phyloP scores from a whole-genome alignment of 495 filamentous ascomycete species.

The Bombardia bombarda region DNA sequence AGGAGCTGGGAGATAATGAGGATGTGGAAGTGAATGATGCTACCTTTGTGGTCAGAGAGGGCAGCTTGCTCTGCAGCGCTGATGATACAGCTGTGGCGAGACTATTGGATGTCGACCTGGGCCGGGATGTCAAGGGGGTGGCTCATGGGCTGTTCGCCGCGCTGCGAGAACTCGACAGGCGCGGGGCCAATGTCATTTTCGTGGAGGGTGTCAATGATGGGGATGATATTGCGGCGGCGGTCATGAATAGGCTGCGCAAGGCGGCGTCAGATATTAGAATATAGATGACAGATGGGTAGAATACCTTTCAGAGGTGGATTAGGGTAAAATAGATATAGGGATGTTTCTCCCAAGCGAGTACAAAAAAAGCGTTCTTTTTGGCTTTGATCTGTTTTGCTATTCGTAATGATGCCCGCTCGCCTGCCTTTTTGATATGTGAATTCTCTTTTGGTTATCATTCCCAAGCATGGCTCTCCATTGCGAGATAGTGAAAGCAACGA shows the following conservation, averaged over 20 bases:
- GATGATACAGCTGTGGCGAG: slow-evolving; percentile 28
- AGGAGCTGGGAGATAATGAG: neutral
- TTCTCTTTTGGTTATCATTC: no score
- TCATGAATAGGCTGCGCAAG: slow-evolving; percentile 94
- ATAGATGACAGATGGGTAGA: slow-evolving; percentile 27
- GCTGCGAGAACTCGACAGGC: slow-evolving; percentile 73
- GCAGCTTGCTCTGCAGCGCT: slow-evolving; percentile 8
- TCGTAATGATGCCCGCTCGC: neutral
- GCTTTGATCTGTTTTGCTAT: no score
- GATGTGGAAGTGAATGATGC: neutral
- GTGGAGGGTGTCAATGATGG: slow-evolving; percentile 85
- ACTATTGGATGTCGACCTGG: slow-evolving; percentile 56
- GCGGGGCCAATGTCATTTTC: slow-evolving; percentile 74
- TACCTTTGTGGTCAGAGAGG: neutral
- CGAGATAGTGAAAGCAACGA: neutral
- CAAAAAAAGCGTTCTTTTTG: neutral
- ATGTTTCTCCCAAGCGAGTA: slow-evolving; percentile 14
- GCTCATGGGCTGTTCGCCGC: slow-evolving; percentile 83
- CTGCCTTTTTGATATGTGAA: neutral
- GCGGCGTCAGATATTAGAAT: slow-evolving; percentile 56
- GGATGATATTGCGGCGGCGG: slow-evolving; percentile 77
- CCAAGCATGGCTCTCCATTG: no score
- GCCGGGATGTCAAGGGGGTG: slow-evolving; percentile 58
- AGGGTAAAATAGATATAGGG: slow-evolving; percentile 2
- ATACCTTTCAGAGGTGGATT: no score